Evolutionary conservation across 148 eudicot genomes (phyloP), one percentile per base, ranked within the genome.

Genomic region (Silene latifolia): DNA sequence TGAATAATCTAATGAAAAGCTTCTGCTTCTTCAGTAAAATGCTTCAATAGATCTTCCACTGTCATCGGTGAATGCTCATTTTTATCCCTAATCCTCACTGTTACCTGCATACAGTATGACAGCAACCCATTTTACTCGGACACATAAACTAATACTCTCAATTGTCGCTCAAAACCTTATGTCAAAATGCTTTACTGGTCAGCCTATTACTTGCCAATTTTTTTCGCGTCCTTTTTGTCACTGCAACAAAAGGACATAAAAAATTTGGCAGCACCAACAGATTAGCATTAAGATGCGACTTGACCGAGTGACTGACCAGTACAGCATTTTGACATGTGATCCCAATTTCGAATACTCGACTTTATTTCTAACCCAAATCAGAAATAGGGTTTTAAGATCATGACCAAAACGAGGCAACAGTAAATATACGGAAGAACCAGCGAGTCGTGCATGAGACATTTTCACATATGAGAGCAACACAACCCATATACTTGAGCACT

Each of bases 61-160:
- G 86, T 80, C 88, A 67, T 84, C 10, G 80, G 86, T 4, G 75
- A 74, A 65, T 82, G 79, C 18, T 87, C 89, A 4, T 63, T 71
- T 54, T 85, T 82, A 69, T 91, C 96, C 67, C 98, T 84, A 69
- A 86, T 87, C 48, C 96, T 82, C 54, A 93, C 98, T 10, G 88
- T 88, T 67, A 91, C 98, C 98, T 90, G 84, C 23, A 78, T 32
- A 72, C 35, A 59, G 8, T 44, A 9, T 4, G 47, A 46, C 20
- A 7, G 13, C 58, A 69, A 69, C 7, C 7, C 4, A 54, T 12
- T n/a, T 8, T 27, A n/a, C 11, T 67, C 51, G 3, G 44, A 39
- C 8, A 7, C 44, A 39, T 32, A 32, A 32, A 32, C 5, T 32
- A 4, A 32, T 32, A 32, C 35, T 32, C 35, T 32, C 35, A 4